Base-by-base conservation (phyloP, 352 stramenopile species). In the Phytophthora rubi region DNA sequence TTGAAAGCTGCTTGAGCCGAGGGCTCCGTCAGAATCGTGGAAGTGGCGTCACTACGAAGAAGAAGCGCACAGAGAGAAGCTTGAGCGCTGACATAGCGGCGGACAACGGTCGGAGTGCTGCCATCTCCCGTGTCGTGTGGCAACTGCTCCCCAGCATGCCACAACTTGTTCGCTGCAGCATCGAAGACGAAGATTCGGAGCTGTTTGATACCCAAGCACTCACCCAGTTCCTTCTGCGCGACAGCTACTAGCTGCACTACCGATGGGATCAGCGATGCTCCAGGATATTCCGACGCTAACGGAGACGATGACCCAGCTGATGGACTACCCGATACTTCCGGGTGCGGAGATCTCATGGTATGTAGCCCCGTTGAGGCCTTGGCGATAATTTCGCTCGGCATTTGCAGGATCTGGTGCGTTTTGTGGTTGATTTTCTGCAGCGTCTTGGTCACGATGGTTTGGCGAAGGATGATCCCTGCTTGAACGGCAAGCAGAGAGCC, bases 131-230 rank as follows among this genome's bases (percentile, higher is more conserved):
- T 49, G 26, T 79, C 71, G 6, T 51, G 42, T 8, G 66, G 35
- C 6, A 70, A 37, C 0, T 63, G 51, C 37, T 78, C 53, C 4
- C 81, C 81, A 23, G 85, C 81, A 26, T 88, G 72, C 85, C 85
- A 92, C 16, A 90, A 62, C n/a, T 79, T 77, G 58, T 73, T 70
- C 8, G 77, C 57, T 16, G 87, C 77, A 30, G 62, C 62, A 45
- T 94, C 86, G 5, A 92, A 59, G 0, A 90, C 64, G 55, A 89
- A 94, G 39, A 92, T 75, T 16, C 80, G 83, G 54, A 92, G 58
- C 52, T 94, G 89, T 39, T 80, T 86, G 61, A 89, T 81, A 10
- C 76, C 81, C 7, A 94, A 54, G 48, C 84, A 89, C 58, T 89
- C 81, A 2, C 76, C 76, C 18, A 92, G 65, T 52, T 86, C 77